phyloP scores from a whole-genome alignment of 768 basidiomycete species.

The Astraeus odoratus region DNA sequence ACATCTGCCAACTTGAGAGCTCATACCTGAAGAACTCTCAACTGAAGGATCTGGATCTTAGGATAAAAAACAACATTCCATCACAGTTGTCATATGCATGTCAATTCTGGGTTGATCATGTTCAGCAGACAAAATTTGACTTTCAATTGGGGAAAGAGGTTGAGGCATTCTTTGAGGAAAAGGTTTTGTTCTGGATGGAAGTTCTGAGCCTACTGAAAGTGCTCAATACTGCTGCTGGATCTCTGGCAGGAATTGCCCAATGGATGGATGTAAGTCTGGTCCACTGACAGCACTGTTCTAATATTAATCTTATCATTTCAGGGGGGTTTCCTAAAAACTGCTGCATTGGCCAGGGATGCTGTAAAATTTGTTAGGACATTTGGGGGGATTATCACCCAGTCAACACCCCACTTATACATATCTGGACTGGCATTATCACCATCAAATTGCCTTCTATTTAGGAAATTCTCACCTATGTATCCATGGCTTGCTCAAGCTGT shows the following conservation, averaged over 20 bases:
- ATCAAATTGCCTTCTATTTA: neutral
- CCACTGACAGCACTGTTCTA: neutral
- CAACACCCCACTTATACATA: neutral
- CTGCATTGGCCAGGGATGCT: neutral
- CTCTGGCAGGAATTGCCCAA: neutral
- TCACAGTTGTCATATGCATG: no score
- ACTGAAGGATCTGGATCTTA: constrained; percentile 12
- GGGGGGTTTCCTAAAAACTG: neutral
- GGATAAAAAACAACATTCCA: no score
- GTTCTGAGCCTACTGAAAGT: neutral
- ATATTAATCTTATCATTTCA: neutral
- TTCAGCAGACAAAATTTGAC: no score
- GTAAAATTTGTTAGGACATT: neutral
- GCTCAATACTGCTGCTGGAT: neutral
- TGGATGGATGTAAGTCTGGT: neutral
- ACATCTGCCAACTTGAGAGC: constrained; percentile 26
- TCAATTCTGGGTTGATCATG: no score
- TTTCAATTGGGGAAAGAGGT: no score
- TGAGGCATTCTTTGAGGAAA: constrained; percentile 1
- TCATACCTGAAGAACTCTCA: constrained; percentile 21
- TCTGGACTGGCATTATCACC: neutral
- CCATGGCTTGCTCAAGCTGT: neutral
- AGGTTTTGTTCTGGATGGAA: constrained; percentile 3
- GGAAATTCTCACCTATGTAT: neutral
- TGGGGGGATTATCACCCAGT: neutral